Evolutionary conservation across 78 protist genomes (phyloP), one percentile per base, ranked within the genome.

Genomic region (Dictyostelium capitatum): DNA sequence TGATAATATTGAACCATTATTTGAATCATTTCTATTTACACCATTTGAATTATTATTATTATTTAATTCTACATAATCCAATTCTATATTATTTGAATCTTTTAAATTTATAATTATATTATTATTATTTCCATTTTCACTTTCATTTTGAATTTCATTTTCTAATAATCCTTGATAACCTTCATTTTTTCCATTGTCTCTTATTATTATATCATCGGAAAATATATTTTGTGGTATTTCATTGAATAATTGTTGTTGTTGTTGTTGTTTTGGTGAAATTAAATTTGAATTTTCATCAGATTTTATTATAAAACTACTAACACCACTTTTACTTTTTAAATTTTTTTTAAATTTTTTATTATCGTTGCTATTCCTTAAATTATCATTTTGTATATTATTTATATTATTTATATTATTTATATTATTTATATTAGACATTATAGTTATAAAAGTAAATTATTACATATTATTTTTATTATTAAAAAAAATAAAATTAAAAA

Each of bases 11-110:
- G 70, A 62, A 32, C 48, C 30, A 14, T 32, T 67, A 14, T 32
- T 67, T 15, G 32, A 15, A 14, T 30, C 30, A 28, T 67, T 67
- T n/a, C n/a, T n/a, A n/a, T n/a, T n/a, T n/a, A n/a, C n/a, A n/a
- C n/a, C n/a, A 32, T 67, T 67, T 32, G 75, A 67, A 67, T 12
- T 32, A 32, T 37, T 37, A 67, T 12, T 32, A 32, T 37, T 37
- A 37, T 67, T 32, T 32, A 67, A 67, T 30, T 67, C 75, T 30
- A 67, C 30, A 67, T 67, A 67, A 17, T 67, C 75, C 48, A 67
- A 30, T 32, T 67, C 75, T 32, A 67, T 67, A 67, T 67, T 67
- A 67, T 67, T 67, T 15, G 48, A 67, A 32, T 67, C 75, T 32
- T 67, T 67, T 67, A 67, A 67, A 32, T 28, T 32, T 3, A 37